Base-by-base conservation (phyloP, 768 basidiomycete genomes). In the Porpolomopsis calyptriformis region DNA sequence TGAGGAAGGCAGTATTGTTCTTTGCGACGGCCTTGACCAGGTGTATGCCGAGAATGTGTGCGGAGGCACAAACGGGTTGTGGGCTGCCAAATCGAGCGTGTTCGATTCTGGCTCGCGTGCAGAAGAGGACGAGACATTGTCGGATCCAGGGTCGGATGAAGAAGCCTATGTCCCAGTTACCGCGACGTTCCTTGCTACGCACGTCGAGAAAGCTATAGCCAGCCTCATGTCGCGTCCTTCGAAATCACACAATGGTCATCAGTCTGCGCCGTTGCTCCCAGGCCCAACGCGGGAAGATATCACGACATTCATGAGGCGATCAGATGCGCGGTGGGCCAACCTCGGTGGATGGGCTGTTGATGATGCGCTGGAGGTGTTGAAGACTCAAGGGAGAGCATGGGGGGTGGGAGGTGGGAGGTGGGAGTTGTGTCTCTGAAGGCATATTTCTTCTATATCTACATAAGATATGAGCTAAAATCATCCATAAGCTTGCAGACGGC, bases 1-100 rank as follows among this genome's bases (percentile, higher is more conserved):
- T 40, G 69, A 76, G 45, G 85, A 87, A 48, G 87, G 86, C n/a
- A 76, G 73, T 46, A 77, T 88, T 47, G 68, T 86, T 1, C 60
- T 84, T 2, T 85, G 82, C 78, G 79, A 84, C 47, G 82, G 83
- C 0, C 76, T 80, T 2, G 64, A 67, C 11, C 67, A 69, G 8
- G 57, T 67, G 1, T 59, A 61, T 44, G 62, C 63, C 0, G 45
- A 48, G 24, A 39, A 51, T 12, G 31, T 49, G 4, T 49, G 11
- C 19, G 46, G 46, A 11, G 51, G 39, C n/a, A n/a, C n/a, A n/a
- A n/a, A n/a, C n/a, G n/a, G n/a, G n/a, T n/a, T n/a, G n/a, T n/a
- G n/a, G n/a, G n/a, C n/a, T n/a, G 62, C 25, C 55, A 56, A 60
- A 33, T 36, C 14, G 48, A 50, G 3, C 38, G 51, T 22, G 31